Conservation (phyloP, 768 basidiomycete species). For the Suillus clintonianus region DNA sequence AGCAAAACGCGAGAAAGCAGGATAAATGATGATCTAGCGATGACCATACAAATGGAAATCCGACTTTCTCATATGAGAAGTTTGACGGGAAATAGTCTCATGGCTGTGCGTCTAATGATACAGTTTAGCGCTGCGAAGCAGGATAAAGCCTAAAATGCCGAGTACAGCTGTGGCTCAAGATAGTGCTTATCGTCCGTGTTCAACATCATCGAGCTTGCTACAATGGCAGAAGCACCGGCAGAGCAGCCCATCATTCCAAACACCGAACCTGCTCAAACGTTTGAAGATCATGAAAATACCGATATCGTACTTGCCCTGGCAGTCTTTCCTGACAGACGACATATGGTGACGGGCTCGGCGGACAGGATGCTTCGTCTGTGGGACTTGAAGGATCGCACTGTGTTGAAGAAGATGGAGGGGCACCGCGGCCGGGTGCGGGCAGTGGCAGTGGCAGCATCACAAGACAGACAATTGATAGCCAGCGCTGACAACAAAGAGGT, state of each 20-base stretch:
- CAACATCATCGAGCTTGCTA: not conserved
- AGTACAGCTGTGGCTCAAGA: not conserved
- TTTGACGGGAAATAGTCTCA: not conserved
- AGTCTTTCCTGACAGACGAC: not conserved
- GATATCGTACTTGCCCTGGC: not conserved
- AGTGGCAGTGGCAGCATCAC: not conserved
- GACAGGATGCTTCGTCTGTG: not conserved
- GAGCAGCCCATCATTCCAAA: not conserved
- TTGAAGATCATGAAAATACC: not conserved
- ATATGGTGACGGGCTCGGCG: not conserved
- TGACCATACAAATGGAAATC: slow-evolving; percentile 1
- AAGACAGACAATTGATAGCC: not conserved
- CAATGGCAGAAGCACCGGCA: not conserved
- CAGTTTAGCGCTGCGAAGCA: not conserved
- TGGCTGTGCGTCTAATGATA: not conserved
- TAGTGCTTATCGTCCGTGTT: not conserved
- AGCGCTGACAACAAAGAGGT: not conserved
- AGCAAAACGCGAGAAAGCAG: not conserved
- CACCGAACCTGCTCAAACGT: not conserved
- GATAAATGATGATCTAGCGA: slow-evolving; percentile 1
- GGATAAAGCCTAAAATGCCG: not conserved
- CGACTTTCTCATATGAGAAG: not conserved
- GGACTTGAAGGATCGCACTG: not conserved
- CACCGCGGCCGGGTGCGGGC: not conserved
- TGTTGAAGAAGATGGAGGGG: not conserved